These are phyloP conservation scores for Fusarium bactridioides DNA, from an alignment of 2,329 filamentous ascomycete species.

Conservation along the genomic window DNA sequence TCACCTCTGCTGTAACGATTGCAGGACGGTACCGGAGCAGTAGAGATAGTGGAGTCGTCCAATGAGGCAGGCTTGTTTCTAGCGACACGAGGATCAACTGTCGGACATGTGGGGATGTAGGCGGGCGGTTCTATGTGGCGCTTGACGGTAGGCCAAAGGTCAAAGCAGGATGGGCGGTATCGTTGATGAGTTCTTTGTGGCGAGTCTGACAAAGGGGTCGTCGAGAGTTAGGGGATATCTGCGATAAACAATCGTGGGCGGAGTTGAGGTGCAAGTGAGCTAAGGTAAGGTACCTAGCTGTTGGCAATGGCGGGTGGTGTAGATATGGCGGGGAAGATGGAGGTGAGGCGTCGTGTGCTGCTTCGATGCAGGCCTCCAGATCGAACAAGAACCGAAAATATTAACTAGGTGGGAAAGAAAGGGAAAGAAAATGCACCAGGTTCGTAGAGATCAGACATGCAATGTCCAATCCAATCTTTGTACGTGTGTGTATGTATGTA, in stretches of 20 bases:
- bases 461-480: conserved; percentile 22
- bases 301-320: conserved; percentile 29
- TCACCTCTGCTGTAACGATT: conserved; percentile 29
- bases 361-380: conserved; percentile 29
- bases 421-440: conserved; percentile 12
- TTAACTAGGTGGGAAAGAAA: neutral
- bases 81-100: conserved; percentile 42
- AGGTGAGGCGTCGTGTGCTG: conserved; percentile 35
- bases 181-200: conserved; percentile 11
- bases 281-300: conserved; percentile 32
- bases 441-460: conserved; percentile 21
- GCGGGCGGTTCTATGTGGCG: conserved; percentile 39
- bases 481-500: conserved; percentile 1
- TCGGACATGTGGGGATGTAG: conserved; percentile 41
- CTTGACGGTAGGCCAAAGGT: conserved; percentile 31
- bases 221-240: conserved; percentile 9
- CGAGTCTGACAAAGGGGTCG: conserved; percentile 3
- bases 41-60: conserved; percentile 41
- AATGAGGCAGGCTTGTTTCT: conserved; percentile 41
- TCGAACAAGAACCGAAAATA: conserved; percentile 22
- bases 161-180: conserved; percentile 12
- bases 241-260: conserved; percentile 33
- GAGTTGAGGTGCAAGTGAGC: conserved; percentile 27
- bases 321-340: conserved; percentile 27
- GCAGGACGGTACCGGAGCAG: conserved; percentile 32